Evolutionary conservation across 2,329 filamentous ascomycete species (phyloP), one percentile per base, ranked within the genome.

Genomic region (Byssochlamys sp.): DNA sequence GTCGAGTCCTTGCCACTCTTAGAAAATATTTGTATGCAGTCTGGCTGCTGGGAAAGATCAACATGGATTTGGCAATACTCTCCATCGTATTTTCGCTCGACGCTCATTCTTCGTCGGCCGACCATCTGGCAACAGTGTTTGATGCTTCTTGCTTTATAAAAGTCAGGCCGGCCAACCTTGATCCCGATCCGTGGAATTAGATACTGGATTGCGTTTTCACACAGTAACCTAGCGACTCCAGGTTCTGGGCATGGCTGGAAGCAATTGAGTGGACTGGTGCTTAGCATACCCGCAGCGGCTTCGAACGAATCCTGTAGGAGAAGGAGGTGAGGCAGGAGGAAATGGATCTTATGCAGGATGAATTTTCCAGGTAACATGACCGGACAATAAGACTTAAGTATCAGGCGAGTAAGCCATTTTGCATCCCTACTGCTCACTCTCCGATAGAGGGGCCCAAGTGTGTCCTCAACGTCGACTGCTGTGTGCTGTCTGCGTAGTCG

Each of bases 1-100:
- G 90, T 96, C 51, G 90, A 92, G 63, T 96, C 89, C 68, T 94
- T 95, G 58, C 91, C 90, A 65, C 90, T 94, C 69, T 96, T 96
- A 9, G 90, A 95, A 68, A 94, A 96, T 29, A 96, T 92, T 61
- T 87, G 86, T 28, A 95, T 84, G 53, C 78, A 81, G 0, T 80
- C 67, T 58, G 68, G 52, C 12, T 57, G 14, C 75, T 81, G 83
- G 7, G 76, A 75, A 5, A 89, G 74, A 66, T 95, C 84, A 45
- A 96, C 77, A 65, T 96, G 91, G 29, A 96, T 84, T 69, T 96
- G 91, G 64, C 89, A 95, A 63, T 94, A 96, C 71, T 96, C 91
- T 11, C 89, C 90, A 65, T 95, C 90, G 60, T 95, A 84, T 68
- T 95, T 95, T 55, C 85, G 80, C 70, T 95, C 90, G 26, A 90